phyloP scores from a whole-genome alignment of 352 stramenopile genomes.

The Phytophthora colocasiae region DNA sequence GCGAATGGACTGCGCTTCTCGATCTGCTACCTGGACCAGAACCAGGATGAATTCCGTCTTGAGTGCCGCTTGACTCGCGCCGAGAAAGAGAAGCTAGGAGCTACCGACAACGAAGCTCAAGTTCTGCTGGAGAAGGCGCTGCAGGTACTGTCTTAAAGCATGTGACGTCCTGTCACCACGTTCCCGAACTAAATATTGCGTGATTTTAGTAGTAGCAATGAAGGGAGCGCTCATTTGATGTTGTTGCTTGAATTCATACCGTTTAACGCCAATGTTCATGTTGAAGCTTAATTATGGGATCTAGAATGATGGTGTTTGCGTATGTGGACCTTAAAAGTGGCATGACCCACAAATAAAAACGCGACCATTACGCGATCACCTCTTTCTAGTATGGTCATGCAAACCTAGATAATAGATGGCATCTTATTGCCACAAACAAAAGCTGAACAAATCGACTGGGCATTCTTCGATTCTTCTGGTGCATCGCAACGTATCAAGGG shows the following conservation, averaged over 20 bases:
- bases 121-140: constrained; percentile 40
- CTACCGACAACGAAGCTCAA: constrained; percentile 34
- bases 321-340: not conserved
- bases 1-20: constrained; percentile 31
- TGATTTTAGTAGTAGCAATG: too few species aligned
- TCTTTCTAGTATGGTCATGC: too few species aligned
- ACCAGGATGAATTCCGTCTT: constrained; percentile 42
- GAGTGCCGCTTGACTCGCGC: constrained; percentile 30
- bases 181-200: too few species aligned
- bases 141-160: constrained; percentile 30
- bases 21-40: constrained; percentile 35
- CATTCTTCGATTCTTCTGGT: constrained; percentile 36
- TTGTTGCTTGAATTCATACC: too few species aligned
- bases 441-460: constrained; percentile 13
- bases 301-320: constrained; percentile 28
- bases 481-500: constrained; percentile 10
- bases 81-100: constrained; percentile 27
- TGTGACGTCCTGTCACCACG: too few species aligned
- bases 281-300: constrained; percentile 14
- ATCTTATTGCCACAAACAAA: constrained; percentile 1
- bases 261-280: too few species aligned
- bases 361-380: constrained; percentile 5
- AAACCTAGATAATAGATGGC: constrained; percentile 4
- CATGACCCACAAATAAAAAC: constrained; percentile 6
- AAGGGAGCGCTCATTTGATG: too few species aligned